Conservation (phyloP, 441 rosid genomes). For the Bruguiera hainesii region DNA sequence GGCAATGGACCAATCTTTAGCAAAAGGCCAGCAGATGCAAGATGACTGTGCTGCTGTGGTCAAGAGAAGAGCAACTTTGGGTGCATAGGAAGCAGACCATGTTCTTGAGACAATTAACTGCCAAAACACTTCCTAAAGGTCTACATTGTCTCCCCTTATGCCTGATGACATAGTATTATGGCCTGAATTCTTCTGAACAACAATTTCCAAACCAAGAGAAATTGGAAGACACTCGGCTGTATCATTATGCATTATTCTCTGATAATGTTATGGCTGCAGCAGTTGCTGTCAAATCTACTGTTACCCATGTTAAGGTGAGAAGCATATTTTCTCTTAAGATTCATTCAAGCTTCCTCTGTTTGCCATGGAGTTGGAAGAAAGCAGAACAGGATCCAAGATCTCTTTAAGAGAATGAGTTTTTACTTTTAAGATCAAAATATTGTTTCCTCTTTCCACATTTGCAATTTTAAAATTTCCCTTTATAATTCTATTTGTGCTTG, state of each 20-base stretch:
- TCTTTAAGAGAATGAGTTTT: neutral
- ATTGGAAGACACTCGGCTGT: conserved; percentile 61
- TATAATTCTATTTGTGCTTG: neutral
- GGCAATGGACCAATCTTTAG: conserved; percentile 83
- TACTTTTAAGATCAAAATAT: neutral
- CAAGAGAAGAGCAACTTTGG: conserved; percentile 92
- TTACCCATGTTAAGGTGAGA: conserved; percentile 65
- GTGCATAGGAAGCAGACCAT: conserved; percentile 86
- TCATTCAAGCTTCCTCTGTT: conserved; percentile 8
- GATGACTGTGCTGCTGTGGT: conserved; percentile 84
- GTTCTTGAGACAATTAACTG: conserved; percentile 90
- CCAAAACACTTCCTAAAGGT: conserved; percentile 88
- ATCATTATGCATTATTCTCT: conserved; percentile 89
- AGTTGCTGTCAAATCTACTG: conserved; percentile 77
- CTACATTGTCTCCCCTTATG: conserved; percentile 96
- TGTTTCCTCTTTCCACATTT: neutral
- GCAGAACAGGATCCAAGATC: neutral
- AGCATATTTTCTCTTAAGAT: conserved; percentile 4
- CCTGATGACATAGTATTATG: conserved; percentile 77
- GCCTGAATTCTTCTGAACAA: conserved; percentile 57
- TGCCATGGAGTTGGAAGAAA: conserved; percentile 2
- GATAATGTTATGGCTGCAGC: conserved; percentile 79
- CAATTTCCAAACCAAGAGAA: conserved; percentile 68
- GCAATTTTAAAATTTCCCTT: neutral
- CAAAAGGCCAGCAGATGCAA: conserved; percentile 77